A percentile compares a stretch with the other conserved stretches of the same genome.
Conservation (phyloP, 2,329 filamentous ascomycete genomes). For the Laburnicola sp. region DNA sequence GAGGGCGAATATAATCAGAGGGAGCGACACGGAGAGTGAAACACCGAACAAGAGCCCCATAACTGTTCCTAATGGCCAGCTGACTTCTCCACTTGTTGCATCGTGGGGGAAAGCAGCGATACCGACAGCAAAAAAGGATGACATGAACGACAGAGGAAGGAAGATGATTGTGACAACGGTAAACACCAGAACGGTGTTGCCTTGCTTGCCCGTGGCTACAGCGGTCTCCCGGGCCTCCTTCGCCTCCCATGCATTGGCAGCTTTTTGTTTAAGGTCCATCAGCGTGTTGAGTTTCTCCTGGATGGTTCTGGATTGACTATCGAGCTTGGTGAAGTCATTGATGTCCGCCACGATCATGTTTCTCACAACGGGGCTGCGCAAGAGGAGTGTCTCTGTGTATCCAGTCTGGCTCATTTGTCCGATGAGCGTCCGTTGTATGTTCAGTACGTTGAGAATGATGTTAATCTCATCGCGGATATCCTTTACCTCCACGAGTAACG, state of each 20-base stretch:
- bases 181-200: slow-evolving; percentile 17
- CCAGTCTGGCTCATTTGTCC: background rate
- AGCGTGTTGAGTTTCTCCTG: slow-evolving; percentile 17
- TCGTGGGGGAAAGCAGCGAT: slow-evolving; percentile 15
- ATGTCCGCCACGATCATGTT: slow-evolving; percentile 5
- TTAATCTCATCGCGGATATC: slow-evolving; percentile 18
- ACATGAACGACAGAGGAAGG: slow-evolving; percentile 19
- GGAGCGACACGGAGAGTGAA: slow-evolving; percentile 9
- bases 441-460: slow-evolving; percentile 11
- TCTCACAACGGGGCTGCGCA: background rate
- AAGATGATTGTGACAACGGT: slow-evolving; percentile 19
- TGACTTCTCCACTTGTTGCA: slow-evolving; percentile 3
- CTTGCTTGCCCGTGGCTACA: slow-evolving; percentile 15
- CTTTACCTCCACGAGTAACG: slow-evolving; percentile 14
- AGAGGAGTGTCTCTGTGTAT: background rate
- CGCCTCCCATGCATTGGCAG: slow-evolving; percentile 21
- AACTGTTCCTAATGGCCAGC: slow-evolving; percentile 10
- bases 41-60: slow-evolving; percentile 11
- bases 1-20: slow-evolving; percentile 10
- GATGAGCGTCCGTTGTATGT: slow-evolving; percentile 5
- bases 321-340: slow-evolving; percentile 6
- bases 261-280: slow-evolving; percentile 22
- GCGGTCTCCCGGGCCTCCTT: slow-evolving; percentile 14
- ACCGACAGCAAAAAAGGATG: slow-evolving; percentile 18
- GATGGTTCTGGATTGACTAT: slow-evolving; percentile 7